phyloP scores from a whole-genome alignment of 2,329 filamentous ascomycete genomes.

The Cercospora sp. region DNA sequence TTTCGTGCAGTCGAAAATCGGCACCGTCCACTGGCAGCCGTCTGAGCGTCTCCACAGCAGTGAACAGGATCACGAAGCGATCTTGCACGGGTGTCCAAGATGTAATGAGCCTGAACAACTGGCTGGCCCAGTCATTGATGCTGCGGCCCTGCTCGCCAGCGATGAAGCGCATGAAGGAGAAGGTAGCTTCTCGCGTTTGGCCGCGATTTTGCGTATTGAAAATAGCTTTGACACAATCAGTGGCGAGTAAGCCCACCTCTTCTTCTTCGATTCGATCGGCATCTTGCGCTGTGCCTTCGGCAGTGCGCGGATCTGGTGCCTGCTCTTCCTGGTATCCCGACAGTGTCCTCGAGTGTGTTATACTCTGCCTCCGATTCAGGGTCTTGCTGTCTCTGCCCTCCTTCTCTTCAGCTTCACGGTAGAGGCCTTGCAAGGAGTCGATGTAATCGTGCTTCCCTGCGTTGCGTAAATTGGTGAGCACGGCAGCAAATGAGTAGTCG shows the following conservation, averaged over 20 bases:
- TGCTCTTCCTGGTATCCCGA: slow-evolving; percentile 51
- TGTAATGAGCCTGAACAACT: slow-evolving; percentile 75
- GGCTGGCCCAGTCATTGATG: slow-evolving; percentile 69
- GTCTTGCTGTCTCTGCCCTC: slow-evolving; percentile 61
- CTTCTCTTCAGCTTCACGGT: slow-evolving; percentile 66
- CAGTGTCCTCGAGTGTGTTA: slow-evolving; percentile 73
- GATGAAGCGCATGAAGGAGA: slow-evolving; percentile 73
- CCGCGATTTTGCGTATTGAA: slow-evolving; percentile 78
- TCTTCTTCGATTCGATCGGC: slow-evolving; percentile 88
- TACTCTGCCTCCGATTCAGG: slow-evolving; percentile 70
- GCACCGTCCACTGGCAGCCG: slow-evolving; percentile 66
- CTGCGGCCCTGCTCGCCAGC: slow-evolving; percentile 34
- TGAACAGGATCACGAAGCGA: slow-evolving; percentile 84
- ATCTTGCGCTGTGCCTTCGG: slow-evolving; percentile 79
- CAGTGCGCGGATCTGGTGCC: slow-evolving; percentile 64
- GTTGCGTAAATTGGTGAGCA: slow-evolving; percentile 83
- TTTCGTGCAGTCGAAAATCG: slow-evolving; percentile 67
- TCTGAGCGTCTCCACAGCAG: slow-evolving; percentile 73
- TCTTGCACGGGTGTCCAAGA: slow-evolving; percentile 93
- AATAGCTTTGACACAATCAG: slow-evolving; percentile 83
- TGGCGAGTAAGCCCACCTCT: slow-evolving; percentile 78
- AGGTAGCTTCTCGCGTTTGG: slow-evolving; percentile 77
- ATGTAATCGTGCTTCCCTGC: slow-evolving; percentile 67
- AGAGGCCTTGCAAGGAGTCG: slow-evolving; percentile 64
- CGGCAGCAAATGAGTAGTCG: slow-evolving; percentile 75